Evolutionary conservation across 192 early-diverging fungal species (phyloP).

Genomic region (Backusella tarrabulga): DNA sequence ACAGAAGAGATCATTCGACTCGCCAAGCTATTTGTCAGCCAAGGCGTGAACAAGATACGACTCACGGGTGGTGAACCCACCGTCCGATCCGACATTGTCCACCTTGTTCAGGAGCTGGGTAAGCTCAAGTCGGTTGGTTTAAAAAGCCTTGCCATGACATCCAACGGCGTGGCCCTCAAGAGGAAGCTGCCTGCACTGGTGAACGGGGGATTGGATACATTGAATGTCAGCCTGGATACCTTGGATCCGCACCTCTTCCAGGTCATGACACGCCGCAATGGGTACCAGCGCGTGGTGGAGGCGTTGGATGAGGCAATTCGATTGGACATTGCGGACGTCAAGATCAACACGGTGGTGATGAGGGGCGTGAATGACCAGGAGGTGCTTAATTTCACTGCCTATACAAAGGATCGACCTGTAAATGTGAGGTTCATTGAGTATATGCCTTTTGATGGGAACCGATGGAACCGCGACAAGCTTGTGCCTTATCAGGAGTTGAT

Average conservation of each 20-base stretch:
- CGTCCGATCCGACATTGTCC: conserved; percentile 84
- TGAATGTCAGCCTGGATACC: conserved; percentile 94
- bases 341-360: conserved; percentile 95
- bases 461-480: conserved; percentile 82
- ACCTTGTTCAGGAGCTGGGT: conserved; percentile 80
- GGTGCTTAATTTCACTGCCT: conserved; percentile 77
- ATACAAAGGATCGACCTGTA: conserved; percentile 73
- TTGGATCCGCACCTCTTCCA: conserved; percentile 86
- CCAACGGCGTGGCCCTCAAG: conserved; percentile 90
- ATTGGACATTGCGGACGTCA: conserved; percentile 70
- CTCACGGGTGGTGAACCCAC: conserved; percentile 97
- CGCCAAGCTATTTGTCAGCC: conserved; percentile 79
- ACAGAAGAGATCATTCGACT: conserved; percentile 80
- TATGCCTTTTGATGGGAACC: conserved; percentile 98
- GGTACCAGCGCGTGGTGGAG: conserved; percentile 75
- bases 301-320: conserved; percentile 68
- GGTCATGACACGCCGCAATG: conserved; percentile 81
- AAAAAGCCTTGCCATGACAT: conserved; percentile 85
- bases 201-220: conserved; percentile 73
- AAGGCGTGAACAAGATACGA: conserved; percentile 92
- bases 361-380: conserved; percentile 84
- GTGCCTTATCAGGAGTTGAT: conserved; percentile 83
- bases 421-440: conserved; percentile 96
- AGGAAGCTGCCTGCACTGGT: conserved; percentile 74
- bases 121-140: conserved; percentile 72